A percentile compares a stretch with the other conserved stretches of the same genome.
Conservation (phyloP, 176 grass and related monocot genomes). For the Dendrocalamus sinicus region DNA sequence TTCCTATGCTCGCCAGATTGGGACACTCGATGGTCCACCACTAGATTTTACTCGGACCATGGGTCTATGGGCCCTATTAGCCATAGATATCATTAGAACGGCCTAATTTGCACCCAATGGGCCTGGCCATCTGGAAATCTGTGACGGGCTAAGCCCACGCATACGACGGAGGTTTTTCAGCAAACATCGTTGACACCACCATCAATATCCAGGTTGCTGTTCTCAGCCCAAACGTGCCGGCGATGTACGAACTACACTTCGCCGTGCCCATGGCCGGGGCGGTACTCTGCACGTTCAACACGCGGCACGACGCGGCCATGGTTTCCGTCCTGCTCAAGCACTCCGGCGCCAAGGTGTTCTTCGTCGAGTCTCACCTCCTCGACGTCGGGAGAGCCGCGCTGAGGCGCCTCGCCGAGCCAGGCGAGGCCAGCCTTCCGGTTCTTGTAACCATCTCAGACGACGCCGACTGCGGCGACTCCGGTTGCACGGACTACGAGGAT, state of each 20-base stretch:
- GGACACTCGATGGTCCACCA: no score
- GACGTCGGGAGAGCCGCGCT: slow-evolving; percentile 32
- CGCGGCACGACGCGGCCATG: slow-evolving; percentile 46
- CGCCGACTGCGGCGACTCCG: neutral
- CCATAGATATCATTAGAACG: no score
- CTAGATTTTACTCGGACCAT: no score
- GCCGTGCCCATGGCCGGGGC: slow-evolving; percentile 63
- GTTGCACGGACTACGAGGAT: slow-evolving; percentile 19
- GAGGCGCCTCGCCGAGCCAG: neutral
- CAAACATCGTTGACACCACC: neutral
- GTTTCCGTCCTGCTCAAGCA: slow-evolving; percentile 42
- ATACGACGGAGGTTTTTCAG: no score
- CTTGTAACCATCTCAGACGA: slow-evolving; percentile 35
- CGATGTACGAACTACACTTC: slow-evolving; percentile 66
- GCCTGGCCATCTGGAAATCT: no score
- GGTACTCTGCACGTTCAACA: slow-evolving; percentile 57
- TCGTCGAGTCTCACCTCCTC: slow-evolving; percentile 54
- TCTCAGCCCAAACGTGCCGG: slow-evolving; percentile 52
- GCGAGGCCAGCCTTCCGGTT: neutral
- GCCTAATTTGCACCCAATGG: no score
- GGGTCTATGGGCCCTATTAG: no score
- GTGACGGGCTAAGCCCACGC: neutral
- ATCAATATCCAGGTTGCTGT: slow-evolving; percentile 39
- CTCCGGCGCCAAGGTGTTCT: slow-evolving; percentile 62
- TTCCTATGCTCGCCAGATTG: no score